These are phyloP conservation scores for Fusarium torulosum DNA, from an alignment of 2,329 filamentous ascomycete genomes.

Conservation along the genomic window DNA sequence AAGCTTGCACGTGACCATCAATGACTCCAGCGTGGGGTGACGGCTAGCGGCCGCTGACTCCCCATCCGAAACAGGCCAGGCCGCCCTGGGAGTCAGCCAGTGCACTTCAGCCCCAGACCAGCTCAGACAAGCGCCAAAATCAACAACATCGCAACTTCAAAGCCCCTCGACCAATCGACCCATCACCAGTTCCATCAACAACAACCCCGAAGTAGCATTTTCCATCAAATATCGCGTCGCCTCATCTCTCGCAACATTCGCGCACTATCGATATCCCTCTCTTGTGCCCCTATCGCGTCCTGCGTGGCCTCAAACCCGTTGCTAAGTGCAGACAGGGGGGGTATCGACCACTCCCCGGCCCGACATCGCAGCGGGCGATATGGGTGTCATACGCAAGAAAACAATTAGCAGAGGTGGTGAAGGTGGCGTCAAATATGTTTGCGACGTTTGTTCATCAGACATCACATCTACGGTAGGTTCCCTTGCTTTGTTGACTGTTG, in stretches of 20 bases:
- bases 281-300: conserved; percentile 32
- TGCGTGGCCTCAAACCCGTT: conserved; percentile 28
- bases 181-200: conserved; percentile 47
- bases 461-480: conserved; percentile 91
- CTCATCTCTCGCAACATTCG: conserved; percentile 22
- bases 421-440: conserved; percentile 94
- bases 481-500: conserved; percentile 19
- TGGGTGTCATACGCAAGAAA: conserved; percentile 98
- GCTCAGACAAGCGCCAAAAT: conserved; percentile 41
- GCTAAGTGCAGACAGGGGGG: conserved; percentile 44
- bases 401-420: conserved; percentile 87
- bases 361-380: conserved; percentile 56
- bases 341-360: conserved; percentile 46
- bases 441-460: conserved; percentile 95
- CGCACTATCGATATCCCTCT: conserved; percentile 33
- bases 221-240: conserved; percentile 51
- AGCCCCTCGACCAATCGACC: conserved; percentile 40
- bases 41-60: conserved; percentile 26
- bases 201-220: conserved; percentile 40
- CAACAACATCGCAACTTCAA: conserved; percentile 46
- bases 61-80: conserved; percentile 30
- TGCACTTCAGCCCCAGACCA: conserved; percentile 13
- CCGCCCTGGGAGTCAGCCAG: conserved; percentile 21
- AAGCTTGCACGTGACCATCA: conserved; percentile 6
- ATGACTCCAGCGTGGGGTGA: conserved; percentile 13